These are phyloP conservation scores for Dalbergia cochinchinensis DNA, from an alignment of 306 rosid species.

Conservation along the genomic window DNA sequence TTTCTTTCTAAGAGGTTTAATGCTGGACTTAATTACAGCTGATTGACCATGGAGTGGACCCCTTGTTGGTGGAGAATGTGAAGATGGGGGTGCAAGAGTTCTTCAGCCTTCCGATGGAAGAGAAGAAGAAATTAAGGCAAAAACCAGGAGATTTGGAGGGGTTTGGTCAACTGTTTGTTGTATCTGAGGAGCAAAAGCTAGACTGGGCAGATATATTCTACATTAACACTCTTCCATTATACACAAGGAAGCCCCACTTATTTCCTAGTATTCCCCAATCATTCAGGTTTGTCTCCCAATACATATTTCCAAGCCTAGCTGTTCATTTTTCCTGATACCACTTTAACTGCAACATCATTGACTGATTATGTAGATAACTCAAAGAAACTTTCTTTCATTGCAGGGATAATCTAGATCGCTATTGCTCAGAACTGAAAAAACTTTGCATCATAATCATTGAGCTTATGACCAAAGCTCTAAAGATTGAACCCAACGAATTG, in stretches of 20 bases:
- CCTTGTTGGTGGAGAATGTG: conserved; percentile 24
- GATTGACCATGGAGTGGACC: conserved; percentile 30
- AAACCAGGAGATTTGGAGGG: conserved; percentile 24
- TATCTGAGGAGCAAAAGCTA: conserved; percentile 42
- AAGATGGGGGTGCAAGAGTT: conserved; percentile 23
- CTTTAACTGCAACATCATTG: neutral
- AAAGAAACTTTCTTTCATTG: neutral
- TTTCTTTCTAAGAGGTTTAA: conserved; percentile 2
- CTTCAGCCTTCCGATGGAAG: conserved; percentile 31
- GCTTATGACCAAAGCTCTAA: conserved; percentile 37
- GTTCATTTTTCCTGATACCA: neutral
- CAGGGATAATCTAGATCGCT: conserved; percentile 41
- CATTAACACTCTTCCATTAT: conserved; percentile 18
- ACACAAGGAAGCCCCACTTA: conserved; percentile 7
- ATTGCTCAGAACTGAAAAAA: conserved; percentile 16
- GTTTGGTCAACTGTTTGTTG: conserved; percentile 40
- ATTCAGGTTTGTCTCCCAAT: conserved; percentile 11
- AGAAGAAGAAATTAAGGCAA: conserved; percentile 41
- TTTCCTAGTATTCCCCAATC: conserved; percentile 29
- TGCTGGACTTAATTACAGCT: conserved; percentile 3
- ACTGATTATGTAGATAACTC: neutral
- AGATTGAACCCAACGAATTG: conserved; percentile 38
- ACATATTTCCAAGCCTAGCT: neutral
- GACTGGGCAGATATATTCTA: conserved; percentile 43
- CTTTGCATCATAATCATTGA: conserved; percentile 34